Base-by-base conservation (phyloP, 2,329 filamentous ascomycete species). In the Fusarium poae region DNA sequence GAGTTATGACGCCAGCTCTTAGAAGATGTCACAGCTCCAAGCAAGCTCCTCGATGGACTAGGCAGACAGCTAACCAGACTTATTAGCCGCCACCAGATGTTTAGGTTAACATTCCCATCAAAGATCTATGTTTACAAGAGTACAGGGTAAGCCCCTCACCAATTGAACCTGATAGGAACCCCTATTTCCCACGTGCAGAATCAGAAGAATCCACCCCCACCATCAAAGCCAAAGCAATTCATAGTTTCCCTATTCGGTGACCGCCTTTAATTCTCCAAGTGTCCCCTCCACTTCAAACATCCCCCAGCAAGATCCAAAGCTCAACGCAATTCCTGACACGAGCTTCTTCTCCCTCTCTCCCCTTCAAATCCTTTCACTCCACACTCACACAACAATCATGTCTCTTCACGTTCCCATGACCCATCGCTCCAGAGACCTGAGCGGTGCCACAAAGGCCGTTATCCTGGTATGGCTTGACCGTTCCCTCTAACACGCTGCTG, bases 361-460 rank as follows among this genome's bases (percentile, higher is more conserved):
- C 35, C 37, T 29, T 21, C 30, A 50, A 48, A 43, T 20, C 34
- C 15, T 16, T 9, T 15, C 29, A 51, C 16, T n/a, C 32, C 45
- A 49, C 23, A 37, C 25, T 8, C 32, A n/a, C 34, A 49, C 27
- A 50, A 29, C 34, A 37, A 76, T 49, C 70, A 87, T 88, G 85
- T 85, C 84, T 66, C 84, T 88, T 61, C 85, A 88, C 72, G 82
- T 89, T 73, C 85, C 86, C 71, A 78, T 83, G 80, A 64, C 82
- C 82, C 75, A 85, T 76, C 82, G 72, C 27, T 44, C 75, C 65
- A 85, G 84, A 78, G 82, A 84, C 72, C 74, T 80, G 69, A 86
- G 89, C 77, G 86, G 89, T 77, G 86, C 90, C 70, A 97, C 94
- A 79, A 98, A 97, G 84, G 95, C 95, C 72, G 91, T 97, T 73